These are phyloP conservation scores for Trichocomaceae sp. DNA, from an alignment of 2,329 filamentous ascomycete genomes.

Conservation along the genomic window DNA sequence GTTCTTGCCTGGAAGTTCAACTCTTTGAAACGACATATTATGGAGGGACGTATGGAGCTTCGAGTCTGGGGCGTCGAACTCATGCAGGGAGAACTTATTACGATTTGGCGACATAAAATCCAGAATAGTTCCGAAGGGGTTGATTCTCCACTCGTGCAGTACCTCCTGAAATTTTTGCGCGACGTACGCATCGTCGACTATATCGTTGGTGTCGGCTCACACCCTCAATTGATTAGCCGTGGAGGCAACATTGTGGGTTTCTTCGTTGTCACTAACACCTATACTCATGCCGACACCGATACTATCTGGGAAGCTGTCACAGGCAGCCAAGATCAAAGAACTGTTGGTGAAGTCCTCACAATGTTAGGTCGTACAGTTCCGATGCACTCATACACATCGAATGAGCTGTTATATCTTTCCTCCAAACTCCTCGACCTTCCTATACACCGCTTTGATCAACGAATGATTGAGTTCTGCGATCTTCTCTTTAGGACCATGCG, in stretches of 20 bases:
- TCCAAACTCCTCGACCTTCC: conserved; percentile 62
- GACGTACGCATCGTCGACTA: conserved; percentile 71
- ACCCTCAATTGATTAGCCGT: conserved; percentile 78
- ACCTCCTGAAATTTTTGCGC: conserved; percentile 63
- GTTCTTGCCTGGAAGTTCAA: conserved; percentile 61
- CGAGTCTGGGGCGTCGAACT: conserved; percentile 70
- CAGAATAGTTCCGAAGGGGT: conserved; percentile 37
- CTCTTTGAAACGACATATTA: conserved; percentile 64
- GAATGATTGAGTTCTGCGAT: conserved; percentile 58
- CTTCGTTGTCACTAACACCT: conserved; percentile 69
- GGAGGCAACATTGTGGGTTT: conserved; percentile 83
- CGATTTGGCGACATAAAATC: conserved; percentile 56
- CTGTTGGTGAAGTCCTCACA: conserved; percentile 70
- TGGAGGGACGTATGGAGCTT: conserved; percentile 83
- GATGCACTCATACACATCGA: conserved; percentile 36
- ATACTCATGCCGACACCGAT: conserved; percentile 65
- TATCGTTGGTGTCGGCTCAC: conserved; percentile 81
- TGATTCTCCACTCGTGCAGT: conserved; percentile 54
- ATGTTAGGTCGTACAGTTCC: conserved; percentile 53
- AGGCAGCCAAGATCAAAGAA: conserved; percentile 73
- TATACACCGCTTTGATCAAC: conserved; percentile 54
- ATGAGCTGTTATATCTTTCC: conserved; percentile 59
- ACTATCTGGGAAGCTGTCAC: conserved; percentile 77
- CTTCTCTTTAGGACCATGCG: conserved; percentile 48
- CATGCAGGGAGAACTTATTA: conserved; percentile 65